A percentile compares a stretch with the other conserved stretches of the same genome.
Evolutionary conservation across 2,329 filamentous ascomycete species (phyloP).

Genomic region (Ophiostoma ips): DNA sequence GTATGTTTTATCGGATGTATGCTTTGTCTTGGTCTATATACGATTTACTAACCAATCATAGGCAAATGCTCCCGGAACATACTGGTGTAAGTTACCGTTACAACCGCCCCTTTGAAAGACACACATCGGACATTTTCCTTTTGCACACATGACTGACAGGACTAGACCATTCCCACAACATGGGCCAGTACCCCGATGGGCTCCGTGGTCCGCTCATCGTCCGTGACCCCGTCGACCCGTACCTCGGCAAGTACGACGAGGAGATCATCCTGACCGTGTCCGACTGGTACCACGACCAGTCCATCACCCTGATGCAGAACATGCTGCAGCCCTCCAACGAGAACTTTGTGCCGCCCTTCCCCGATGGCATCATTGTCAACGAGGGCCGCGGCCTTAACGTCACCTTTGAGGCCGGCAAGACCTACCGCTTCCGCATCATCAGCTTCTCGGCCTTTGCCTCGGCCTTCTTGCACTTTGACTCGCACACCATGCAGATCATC

Average conservation of each 20-base stretch:
- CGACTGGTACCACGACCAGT: slow-evolving; percentile 30
- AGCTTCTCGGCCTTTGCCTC: slow-evolving; percentile 30
- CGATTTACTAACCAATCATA: background rate
- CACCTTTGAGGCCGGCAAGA: slow-evolving; percentile 27
- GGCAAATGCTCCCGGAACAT: slow-evolving; percentile 25
- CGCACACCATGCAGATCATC: slow-evolving; percentile 31
- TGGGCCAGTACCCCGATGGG: slow-evolving; percentile 54
- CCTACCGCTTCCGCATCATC: slow-evolving; percentile 33
- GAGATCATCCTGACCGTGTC: slow-evolving; percentile 43
- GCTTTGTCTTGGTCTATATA: no score
- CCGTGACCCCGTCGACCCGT: slow-evolving; percentile 41
- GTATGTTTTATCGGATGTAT: background rate
- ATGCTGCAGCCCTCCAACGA: slow-evolving; percentile 29
- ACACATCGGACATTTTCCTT: background rate
- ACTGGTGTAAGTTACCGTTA: slow-evolving; percentile 31
- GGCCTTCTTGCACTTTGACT: slow-evolving; percentile 30
- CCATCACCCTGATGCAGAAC: slow-evolving; percentile 22
- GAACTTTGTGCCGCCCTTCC: slow-evolving; percentile 26
- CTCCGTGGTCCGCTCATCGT: slow-evolving; percentile 48
- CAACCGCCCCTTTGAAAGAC: background rate
- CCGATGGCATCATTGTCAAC: slow-evolving; percentile 28
- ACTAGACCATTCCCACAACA: slow-evolving; percentile 46
- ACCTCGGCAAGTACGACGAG: slow-evolving; percentile 38
- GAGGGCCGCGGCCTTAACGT: slow-evolving; percentile 26
- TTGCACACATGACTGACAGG: background rate